Percentiles rank a stretch among this genome's conserved stretches.
Conservation (phyloP, 495 filamentous ascomycete species). For the Aspergillus asperescens region DNA sequence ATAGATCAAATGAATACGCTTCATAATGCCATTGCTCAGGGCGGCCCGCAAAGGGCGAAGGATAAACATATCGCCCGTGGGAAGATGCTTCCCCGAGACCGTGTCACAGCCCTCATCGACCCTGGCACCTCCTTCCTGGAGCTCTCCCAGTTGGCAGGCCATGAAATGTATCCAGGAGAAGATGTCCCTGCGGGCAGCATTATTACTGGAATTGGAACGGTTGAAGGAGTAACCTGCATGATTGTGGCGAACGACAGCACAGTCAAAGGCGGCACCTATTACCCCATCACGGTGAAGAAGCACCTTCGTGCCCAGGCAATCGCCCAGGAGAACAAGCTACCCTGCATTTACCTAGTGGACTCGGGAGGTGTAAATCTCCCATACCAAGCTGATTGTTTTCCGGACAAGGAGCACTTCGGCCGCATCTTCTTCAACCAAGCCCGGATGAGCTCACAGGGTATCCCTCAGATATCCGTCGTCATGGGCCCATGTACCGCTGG, state of each 20-base stretch:
- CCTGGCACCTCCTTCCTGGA: conserved; percentile 88
- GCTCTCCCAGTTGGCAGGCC: conserved; percentile 78
- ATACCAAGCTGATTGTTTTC: conserved; percentile 94
- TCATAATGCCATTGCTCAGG: conserved; percentile 64
- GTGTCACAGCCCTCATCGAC: conserved; percentile 82
- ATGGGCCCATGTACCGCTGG: conserved; percentile 98
- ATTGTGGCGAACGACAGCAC: conserved; percentile 97
- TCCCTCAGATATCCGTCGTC: conserved; percentile 91
- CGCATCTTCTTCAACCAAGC: conserved; percentile 99
- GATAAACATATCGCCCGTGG: conserved; percentile 83
- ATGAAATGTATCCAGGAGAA: conserved; percentile 80
- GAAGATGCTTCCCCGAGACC: conserved; percentile 93
- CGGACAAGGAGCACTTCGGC: conserved; percentile 91
- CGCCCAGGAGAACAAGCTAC: conserved; percentile 78
- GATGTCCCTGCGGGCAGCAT: conserved; percentile 86
- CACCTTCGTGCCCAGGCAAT: conserved; percentile 90
- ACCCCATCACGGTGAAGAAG: conserved; percentile 97
- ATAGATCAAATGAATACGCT: conserved; percentile 60
- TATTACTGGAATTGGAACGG: conserved; percentile 85
- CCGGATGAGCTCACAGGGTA: conserved; percentile 71
- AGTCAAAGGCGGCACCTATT: conserved; percentile 98
- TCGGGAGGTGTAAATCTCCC: conserved; percentile 95
- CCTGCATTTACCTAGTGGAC: conserved; percentile 94
- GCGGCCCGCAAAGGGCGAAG: conserved; percentile 76
- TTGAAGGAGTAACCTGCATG: conserved; percentile 87